Evolutionary conservation across 2,329 filamentous ascomycete genomes (phyloP), one percentile per base, ranked within the genome.

Genomic region (Pseudogymnoascus sp.): DNA sequence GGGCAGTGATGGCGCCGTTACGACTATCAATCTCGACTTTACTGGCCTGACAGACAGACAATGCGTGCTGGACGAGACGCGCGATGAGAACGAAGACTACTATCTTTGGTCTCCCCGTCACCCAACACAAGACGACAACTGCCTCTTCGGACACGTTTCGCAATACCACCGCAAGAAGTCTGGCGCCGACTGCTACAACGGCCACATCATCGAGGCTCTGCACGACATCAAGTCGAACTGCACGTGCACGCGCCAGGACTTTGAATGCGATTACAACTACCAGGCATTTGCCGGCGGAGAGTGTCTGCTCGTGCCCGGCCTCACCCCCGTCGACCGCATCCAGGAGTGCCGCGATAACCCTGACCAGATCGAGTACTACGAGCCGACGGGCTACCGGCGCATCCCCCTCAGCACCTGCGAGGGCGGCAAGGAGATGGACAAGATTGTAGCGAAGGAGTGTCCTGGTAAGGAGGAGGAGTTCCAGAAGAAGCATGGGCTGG

Each of bases 221-320:
- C 88, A 93, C 75, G 82, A 83, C 68, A 87, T 90, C 68, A 78
- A 78, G 17, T 78, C 83, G 67, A 91, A 96, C 74, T 99, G 95
- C 79, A 81, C 84, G 65, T 99, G 95, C 77, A 89, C 86, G 8
- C 83, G 91, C 62, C 83, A 85, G 64, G 95, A 99, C 76, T 99
- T 88, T 74, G 95, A 99, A 82, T 99, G 95, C 77, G 93, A 96
- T 74, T 99, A 91, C 81, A 99, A 99, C 76, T 99, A 85, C 75
- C 87, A 97, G 74, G 85, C 89, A 57, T 85, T 90, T 74, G 82
- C 78, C 28, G 89, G 93, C 71, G 88, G 89, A 59, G 85, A 88
- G 66, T 99, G 95, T 77, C 76, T 76, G 4, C 84, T 96, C 11
- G 91, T 97, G 1, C 75, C 82, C 0, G 93, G 93, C 13, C 83